Evolutionary conservation across 805 yeast genomes (phyloP).

Genomic region (Schwanniomyces pseudopolymorphus): DNA sequence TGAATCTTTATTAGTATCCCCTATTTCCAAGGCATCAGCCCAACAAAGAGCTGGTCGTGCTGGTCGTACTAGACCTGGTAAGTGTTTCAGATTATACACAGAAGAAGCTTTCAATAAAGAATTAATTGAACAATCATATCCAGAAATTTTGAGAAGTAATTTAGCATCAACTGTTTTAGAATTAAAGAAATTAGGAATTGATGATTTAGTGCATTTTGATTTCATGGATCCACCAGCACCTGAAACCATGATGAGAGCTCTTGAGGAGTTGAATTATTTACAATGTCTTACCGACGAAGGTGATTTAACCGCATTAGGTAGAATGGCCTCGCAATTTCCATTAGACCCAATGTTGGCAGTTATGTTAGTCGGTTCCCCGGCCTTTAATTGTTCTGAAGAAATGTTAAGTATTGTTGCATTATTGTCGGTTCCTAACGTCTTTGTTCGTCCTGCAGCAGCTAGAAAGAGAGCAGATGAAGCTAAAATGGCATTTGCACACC

Average conservation of each 20-base stretch:
- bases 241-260: conserved; percentile 98
- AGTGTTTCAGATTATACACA: conserved; percentile 93
- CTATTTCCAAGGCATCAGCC: conserved; percentile 95
- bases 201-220: conserved; percentile 95
- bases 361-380: conserved; percentile 84
- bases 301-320: conserved; percentile 82
- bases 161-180: conserved; percentile 89
- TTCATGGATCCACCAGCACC: conserved; percentile 99
- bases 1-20: conserved; percentile 90
- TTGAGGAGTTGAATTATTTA: conserved; percentile 89
- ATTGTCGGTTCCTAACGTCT: conserved; percentile 90
- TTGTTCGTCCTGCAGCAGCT: conserved; percentile 87
- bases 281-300: conserved; percentile 93
- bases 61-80: conserved; percentile 98
- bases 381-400: conserved; percentile 84
- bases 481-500: conserved; percentile 83
- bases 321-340: conserved; percentile 90
- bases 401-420: conserved; percentile 85
- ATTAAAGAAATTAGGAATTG: conserved; percentile 89
- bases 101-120: conserved; percentile 96
- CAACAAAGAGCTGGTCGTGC: conserved; percentile 99
- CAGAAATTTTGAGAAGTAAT: conserved; percentile 90
- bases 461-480: conserved; percentile 89
- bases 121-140: conserved; percentile 91
- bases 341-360: conserved; percentile 95